Conservation (phyloP, 768 basidiomycete genomes). For the Psilocybe azurescens region DNA sequence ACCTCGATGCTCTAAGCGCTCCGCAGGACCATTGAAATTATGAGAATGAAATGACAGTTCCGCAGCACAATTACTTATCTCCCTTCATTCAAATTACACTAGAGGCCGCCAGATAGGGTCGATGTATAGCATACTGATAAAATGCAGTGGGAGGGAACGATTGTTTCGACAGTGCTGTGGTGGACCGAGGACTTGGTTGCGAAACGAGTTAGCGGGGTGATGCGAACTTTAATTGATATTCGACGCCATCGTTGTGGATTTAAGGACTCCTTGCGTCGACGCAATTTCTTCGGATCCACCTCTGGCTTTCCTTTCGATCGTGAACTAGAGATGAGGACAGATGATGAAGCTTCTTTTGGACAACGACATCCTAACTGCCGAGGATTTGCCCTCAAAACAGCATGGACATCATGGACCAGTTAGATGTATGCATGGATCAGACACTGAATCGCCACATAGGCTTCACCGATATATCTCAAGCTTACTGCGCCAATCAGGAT, state of each 20-base stretch:
- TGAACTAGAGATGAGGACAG: background rate
- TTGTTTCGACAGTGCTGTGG: background rate
- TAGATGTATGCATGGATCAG: background rate
- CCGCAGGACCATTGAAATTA: background rate
- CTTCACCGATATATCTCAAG: background rate
- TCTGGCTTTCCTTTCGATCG: background rate
- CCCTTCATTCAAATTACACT: background rate
- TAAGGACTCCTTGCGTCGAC: background rate
- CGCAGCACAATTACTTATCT: constrained; percentile 1
- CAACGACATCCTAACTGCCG: background rate
- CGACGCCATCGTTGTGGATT: background rate
- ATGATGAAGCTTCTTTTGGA: background rate
- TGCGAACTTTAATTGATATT: background rate
- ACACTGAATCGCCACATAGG: background rate
- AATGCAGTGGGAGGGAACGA: background rate
- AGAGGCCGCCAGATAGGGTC: background rate
- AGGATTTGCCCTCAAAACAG: background rate
- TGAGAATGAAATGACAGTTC: constrained; percentile 1
- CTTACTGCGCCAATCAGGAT: background rate
- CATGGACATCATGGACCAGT: background rate
- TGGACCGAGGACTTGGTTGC: background rate
- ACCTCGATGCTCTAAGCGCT: background rate
- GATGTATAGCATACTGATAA: background rate
- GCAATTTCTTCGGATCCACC: constrained; percentile 1
- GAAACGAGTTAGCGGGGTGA: background rate